phyloP scores from a whole-genome alignment of 345 rosid species.

The Syzygium grande region DNA sequence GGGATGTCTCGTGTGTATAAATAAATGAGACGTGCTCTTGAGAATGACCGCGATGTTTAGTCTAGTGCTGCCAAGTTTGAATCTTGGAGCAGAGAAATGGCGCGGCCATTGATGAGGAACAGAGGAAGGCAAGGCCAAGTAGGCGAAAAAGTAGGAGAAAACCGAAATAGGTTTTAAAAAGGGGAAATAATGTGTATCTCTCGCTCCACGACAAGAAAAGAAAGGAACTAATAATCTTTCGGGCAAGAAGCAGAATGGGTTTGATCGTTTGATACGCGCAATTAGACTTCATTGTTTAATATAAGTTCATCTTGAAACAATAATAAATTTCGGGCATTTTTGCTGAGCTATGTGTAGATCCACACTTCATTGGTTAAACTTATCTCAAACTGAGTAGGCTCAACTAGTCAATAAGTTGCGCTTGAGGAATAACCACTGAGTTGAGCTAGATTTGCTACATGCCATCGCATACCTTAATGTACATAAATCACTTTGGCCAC shows the following conservation, averaged over 20 bases:
- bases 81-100: not conserved
- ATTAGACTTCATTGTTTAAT: not conserved
- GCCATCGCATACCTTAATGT: not conserved
- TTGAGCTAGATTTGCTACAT: accelerated
- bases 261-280: not conserved
- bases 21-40: not conserved
- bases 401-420: accelerated
- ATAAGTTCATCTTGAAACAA: not conserved
- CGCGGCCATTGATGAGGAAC: not conserved
- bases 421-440: accelerated
- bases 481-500: not conserved
- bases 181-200: not conserved
- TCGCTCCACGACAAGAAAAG: not conserved
- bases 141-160: not conserved
- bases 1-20: not conserved
- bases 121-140: not conserved
- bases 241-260: not conserved
- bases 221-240: not conserved
- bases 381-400: accelerated
- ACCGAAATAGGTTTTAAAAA: not conserved
- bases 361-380: not conserved
- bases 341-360: not conserved
- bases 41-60: not conserved
- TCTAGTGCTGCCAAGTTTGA: not conserved
- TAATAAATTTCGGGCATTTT: not conserved